Conservation (phyloP, 23 red algal species). For the Gracilaria vermiculophylla region DNA sequence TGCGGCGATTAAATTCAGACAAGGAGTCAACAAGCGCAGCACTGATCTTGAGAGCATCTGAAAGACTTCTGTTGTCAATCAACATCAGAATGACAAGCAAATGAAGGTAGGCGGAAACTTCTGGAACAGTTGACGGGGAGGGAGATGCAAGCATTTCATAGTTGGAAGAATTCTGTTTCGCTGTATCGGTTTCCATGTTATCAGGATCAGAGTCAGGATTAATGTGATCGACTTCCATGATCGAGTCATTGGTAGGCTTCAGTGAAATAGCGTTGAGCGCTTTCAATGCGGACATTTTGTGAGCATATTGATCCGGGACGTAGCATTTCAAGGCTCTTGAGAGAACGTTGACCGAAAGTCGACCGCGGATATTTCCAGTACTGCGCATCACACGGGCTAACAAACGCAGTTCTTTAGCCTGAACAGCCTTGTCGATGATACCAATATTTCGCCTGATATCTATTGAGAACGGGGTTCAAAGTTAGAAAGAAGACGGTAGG, state of each 20-base stretch:
- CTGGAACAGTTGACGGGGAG: constrained; percentile 53
- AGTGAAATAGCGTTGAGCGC: constrained; percentile 1
- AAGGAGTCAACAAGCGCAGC: constrained; percentile 65
- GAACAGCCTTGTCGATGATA: constrained; percentile 67
- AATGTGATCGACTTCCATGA: constrained; percentile 45
- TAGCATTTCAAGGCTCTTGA: constrained; percentile 34
- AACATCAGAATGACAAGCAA: constrained; percentile 73
- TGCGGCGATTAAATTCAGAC: constrained; percentile 68
- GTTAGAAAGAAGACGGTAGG: background rate
- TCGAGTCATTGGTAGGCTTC: background rate
- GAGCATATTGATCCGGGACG: constrained; percentile 36
- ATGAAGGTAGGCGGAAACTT: constrained; percentile 81
- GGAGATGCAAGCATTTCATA: constrained; percentile 36
- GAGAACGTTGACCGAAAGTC: constrained; percentile 30
- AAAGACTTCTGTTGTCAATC: constrained; percentile 61
- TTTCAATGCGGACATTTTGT: background rate
- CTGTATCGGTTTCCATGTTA: background rate
- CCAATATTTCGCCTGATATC: constrained; percentile 64
- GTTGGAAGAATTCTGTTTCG: background rate
- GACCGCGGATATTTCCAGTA: constrained; percentile 53
- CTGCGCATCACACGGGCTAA: constrained; percentile 62
- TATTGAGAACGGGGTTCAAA: background rate
- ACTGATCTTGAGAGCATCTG: constrained; percentile 55
- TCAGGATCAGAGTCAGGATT: background rate
- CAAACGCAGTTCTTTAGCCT: constrained; percentile 71